These are phyloP conservation scores for Forsythia suspensa DNA, from an alignment of 257 asterid genomes.

Conservation along the genomic window DNA sequence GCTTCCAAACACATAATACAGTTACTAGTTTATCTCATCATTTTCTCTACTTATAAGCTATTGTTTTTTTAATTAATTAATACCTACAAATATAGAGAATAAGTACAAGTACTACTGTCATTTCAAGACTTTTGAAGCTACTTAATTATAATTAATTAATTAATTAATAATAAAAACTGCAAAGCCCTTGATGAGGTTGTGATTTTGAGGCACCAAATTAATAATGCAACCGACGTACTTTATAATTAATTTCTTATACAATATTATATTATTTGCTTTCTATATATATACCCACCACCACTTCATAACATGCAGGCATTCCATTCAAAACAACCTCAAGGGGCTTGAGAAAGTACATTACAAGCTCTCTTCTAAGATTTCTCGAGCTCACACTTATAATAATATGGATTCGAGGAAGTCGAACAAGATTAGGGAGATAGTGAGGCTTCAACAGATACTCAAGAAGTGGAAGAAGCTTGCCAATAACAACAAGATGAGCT, in stretches of 20 bases:
- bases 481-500: slow-evolving; percentile 19
- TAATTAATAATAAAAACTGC: not conserved
- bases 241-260: not conserved
- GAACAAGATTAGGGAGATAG: slow-evolving; percentile 81
- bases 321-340: not conserved
- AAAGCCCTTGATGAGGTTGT: slow-evolving; percentile 15
- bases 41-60: not conserved
- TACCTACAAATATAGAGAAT: not conserved
- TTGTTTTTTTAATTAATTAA: not conserved
- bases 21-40: not conserved
- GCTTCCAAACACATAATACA: not conserved
- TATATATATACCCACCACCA: slow-evolving; percentile 21
- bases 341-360: not conserved
- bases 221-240: slow-evolving; percentile 21
- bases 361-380: not conserved
- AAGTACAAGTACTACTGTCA: slow-evolving; percentile 15
- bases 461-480: slow-evolving; percentile 86
- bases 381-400: not conserved
- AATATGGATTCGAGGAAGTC: slow-evolving; percentile 54
- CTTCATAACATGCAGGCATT: not conserved
- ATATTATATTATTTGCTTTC: not conserved
- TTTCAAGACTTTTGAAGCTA: slow-evolving; percentile 25
- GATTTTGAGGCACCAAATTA: slow-evolving; percentile 22
- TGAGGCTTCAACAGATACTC: slow-evolving; percentile 80
- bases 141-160: slow-evolving; percentile 17